These are phyloP conservation scores for Cucurbita moschata DNA, from an alignment of 306 rosid species.

Conservation along the genomic window DNA sequence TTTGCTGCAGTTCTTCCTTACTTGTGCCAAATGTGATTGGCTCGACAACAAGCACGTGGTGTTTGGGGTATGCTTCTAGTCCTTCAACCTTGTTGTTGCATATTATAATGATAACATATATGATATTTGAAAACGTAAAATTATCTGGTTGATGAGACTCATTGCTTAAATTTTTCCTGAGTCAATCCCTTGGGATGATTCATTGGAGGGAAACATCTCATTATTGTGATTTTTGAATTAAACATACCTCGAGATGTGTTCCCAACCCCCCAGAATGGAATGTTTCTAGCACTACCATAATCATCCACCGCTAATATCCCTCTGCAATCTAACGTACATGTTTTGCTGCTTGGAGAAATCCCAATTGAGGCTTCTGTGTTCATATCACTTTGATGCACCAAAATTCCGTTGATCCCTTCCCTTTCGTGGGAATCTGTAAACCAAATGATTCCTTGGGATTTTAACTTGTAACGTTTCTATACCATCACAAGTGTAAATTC, in stretches of 20 bases:
- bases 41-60: conserved; percentile 97
- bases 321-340: not conserved
- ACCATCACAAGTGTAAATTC: not conserved
- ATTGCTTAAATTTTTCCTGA: not conserved
- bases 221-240: not conserved
- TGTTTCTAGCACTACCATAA: not conserved
- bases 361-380: not conserved
- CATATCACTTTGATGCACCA: not conserved
- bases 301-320: not conserved
- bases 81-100: conserved; percentile 5
- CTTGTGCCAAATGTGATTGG: conserved; percentile 96
- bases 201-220: not conserved
- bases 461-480: not conserved
- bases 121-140: not conserved
- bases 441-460: not conserved
- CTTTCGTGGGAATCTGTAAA: not conserved
- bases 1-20: conserved; percentile 64
- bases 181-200: not conserved
- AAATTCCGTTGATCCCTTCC: not conserved
- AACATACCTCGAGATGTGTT: not conserved
- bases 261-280: not conserved
- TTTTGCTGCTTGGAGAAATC: not conserved
- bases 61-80: conserved; percentile 63
- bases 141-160: not conserved
- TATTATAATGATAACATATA: not conserved